phyloP scores from a whole-genome alignment of 1,284 basidiomycete species.

The Coriolopsis trogii region DNA sequence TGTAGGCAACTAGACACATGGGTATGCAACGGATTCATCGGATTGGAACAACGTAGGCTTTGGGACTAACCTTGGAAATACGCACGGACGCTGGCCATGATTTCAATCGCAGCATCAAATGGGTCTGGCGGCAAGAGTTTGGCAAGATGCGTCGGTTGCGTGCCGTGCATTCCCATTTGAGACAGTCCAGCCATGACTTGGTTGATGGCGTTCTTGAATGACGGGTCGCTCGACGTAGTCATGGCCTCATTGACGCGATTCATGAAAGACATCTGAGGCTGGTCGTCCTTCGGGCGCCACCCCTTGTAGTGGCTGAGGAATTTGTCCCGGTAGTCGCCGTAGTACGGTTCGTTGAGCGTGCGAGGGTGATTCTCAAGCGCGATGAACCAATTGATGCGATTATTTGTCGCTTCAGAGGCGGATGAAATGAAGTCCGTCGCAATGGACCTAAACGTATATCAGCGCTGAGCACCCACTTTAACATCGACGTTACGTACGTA shows the following conservation, averaged over 20 bases:
- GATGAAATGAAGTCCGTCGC: slow-evolving; percentile 50
- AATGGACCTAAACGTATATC: slow-evolving; percentile 42
- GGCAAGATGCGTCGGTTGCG: slow-evolving; percentile 46
- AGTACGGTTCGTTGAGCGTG: slow-evolving; percentile 38
- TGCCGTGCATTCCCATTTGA: slow-evolving; percentile 46
- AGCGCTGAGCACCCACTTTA: background rate
- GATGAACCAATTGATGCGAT: slow-evolving; percentile 40
- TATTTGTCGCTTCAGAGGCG: slow-evolving; percentile 42
- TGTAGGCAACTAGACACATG: slow-evolving; percentile 62
- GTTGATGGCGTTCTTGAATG: slow-evolving; percentile 48
- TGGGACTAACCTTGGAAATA: slow-evolving; percentile 65
- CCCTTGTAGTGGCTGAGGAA: slow-evolving; percentile 34
- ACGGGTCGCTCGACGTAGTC: slow-evolving; percentile 9
- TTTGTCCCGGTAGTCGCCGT: slow-evolving; percentile 33
- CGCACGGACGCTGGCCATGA: slow-evolving; percentile 73
- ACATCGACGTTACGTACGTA: slow-evolving; percentile 41
- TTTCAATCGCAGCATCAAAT: slow-evolving; percentile 56
- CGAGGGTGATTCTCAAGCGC: slow-evolving; percentile 35
- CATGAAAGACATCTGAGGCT: slow-evolving; percentile 7
- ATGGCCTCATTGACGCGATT: slow-evolving; percentile 3
- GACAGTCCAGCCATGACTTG: slow-evolving; percentile 45
- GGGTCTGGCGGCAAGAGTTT: slow-evolving; percentile 57
- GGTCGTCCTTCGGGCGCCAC: slow-evolving; percentile 16
- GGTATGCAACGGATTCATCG: too few species aligned
- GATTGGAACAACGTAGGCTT: background rate